Evolutionary conservation across 371 early-diverging fungal genomes (phyloP).

Genomic region (Lichtheimia ramosa): DNA sequence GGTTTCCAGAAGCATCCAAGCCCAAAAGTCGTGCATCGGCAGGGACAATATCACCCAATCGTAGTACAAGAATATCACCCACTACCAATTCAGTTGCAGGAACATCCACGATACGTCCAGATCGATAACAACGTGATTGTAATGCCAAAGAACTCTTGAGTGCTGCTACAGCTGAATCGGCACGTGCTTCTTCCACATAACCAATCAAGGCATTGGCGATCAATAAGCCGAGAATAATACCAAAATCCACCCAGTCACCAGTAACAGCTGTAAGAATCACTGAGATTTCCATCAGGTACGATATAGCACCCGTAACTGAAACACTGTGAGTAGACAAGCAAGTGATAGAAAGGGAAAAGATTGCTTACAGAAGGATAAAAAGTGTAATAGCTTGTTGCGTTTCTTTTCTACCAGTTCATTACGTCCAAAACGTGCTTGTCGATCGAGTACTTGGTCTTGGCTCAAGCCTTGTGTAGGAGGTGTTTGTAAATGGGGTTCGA

Average conservation of each 20-base stretch:
- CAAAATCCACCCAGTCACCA: slow-evolving; percentile 83
- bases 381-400: slow-evolving; percentile 83
- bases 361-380: slow-evolving; percentile 79
- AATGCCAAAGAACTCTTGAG: slow-evolving; percentile 85
- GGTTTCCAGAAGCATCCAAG: slow-evolving; percentile 79
- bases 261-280: slow-evolving; percentile 72
- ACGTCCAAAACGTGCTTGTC: slow-evolving; percentile 66
- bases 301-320: slow-evolving; percentile 80
- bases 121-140: slow-evolving; percentile 78
- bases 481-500: slow-evolving; percentile 71
- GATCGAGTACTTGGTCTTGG: slow-evolving; percentile 54
- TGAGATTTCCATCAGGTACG: slow-evolving; percentile 83
- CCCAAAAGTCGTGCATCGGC: slow-evolving; percentile 91
- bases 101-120: slow-evolving; percentile 80
- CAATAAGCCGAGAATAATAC: slow-evolving; percentile 80
- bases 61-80: slow-evolving; percentile 88
- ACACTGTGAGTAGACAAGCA: neutral
- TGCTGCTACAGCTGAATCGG: slow-evolving; percentile 89
- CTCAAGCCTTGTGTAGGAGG: slow-evolving; percentile 67
- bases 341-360: no score
- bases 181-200: slow-evolving; percentile 86
- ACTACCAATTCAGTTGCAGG: slow-evolving; percentile 79
- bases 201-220: slow-evolving; percentile 91
- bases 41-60: slow-evolving; percentile 93
- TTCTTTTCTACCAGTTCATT: slow-evolving; percentile 83